Evolutionary conservation across 306 rosid genomes (phyloP), one percentile per base, ranked within the genome.

Genomic region (Inga oerstediana): DNA sequence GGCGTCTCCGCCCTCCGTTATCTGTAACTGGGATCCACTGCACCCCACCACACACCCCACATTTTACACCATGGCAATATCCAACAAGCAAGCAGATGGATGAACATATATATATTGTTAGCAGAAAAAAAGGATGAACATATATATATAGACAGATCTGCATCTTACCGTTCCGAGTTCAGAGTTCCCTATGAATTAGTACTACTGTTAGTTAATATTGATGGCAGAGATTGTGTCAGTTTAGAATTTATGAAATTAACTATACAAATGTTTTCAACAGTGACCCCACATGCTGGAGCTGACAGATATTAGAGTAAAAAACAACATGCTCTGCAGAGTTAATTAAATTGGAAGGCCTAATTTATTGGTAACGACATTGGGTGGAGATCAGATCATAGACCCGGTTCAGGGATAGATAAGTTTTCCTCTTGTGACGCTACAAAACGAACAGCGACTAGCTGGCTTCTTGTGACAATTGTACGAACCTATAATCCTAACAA

Each of bases 1-100:
- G 2, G 82, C 87, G 5, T 88, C 94, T 80, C 87, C 95, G 49
- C 84, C 81, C 75, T 89, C 97, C 12, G 76, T 82, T 80, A 91
- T 72, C 62, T 92, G 90, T 90, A 93, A 32, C 85, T 87, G 91
- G 10, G 92, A 87, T 45, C 92, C 88, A 74, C 99, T 96, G 94
- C 88, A 84, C 10, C 61, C 62, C 62, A 67, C 8, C 34, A 73
- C 2, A 72, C 20, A 75, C 34, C 19, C 44, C 62, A 56, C 74
- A 56, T 65, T 56, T 87, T 16, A 32, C 64, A 56, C 30, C 64
- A 59, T 9, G 66, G n/a, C 66, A 59, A 59, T 59, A 22, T 9
- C 65, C 34, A 22, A 10, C 32, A 9, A 58, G 14, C 0, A 8
- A n/a, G 20, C 12, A n/a, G 11, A 9, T 58, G 11, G 20, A 56